Evolutionary conservation across 2,329 filamentous ascomycete genomes (phyloP), one percentile per base, ranked within the genome.

Genomic region (Alternaria atra): DNA sequence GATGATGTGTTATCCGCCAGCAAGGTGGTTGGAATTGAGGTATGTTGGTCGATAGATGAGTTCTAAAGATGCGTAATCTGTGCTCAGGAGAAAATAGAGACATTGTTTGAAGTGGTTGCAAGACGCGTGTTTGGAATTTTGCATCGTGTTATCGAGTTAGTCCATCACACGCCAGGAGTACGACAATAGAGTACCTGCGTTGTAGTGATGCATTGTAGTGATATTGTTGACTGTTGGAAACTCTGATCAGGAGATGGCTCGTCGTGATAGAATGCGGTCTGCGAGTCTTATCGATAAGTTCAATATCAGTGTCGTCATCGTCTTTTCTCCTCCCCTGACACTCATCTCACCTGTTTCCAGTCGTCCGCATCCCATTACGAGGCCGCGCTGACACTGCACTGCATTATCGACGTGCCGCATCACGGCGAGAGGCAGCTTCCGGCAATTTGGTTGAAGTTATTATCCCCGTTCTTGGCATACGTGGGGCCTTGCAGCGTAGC

Each of bases 1-100:
- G 2, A 82, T 78, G 3, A 52, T 88, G 10, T 29, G 5, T 79
- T 89, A 85, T 69, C 83, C 84, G 13, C 83, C 84, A n/a, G 70
- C 86, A 46, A 79, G 85, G 63, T 85, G 79, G 71, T 56, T 82
- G 48, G 85, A 87, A 73, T 71, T 85, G 53, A 73, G 66, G 55
- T 51, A 62, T 23, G 52, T 68, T 30, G 63, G 68, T 23, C 52
- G 69, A 15, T 72, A 62, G 47, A 35, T 23, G 17, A 17, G 13
- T 7, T 15, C 17, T 5, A n/a, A 20, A 20, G 20, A 2, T 20
- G 20, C 20, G 20, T 20, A 20, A 20, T 20, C 20, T 20, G 20
- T 20, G 20, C 20, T 20, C 20, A 20, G 20, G 2, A 20, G 20
- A 20, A 2, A 20, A 20, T 20, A 20, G 20, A 2, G 20, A 20